A percentile compares a stretch with the other conserved stretches of the same genome.
Conservation (phyloP, 2,329 filamentous ascomycete genomes). For the Sporothrix euskadiensis region DNA sequence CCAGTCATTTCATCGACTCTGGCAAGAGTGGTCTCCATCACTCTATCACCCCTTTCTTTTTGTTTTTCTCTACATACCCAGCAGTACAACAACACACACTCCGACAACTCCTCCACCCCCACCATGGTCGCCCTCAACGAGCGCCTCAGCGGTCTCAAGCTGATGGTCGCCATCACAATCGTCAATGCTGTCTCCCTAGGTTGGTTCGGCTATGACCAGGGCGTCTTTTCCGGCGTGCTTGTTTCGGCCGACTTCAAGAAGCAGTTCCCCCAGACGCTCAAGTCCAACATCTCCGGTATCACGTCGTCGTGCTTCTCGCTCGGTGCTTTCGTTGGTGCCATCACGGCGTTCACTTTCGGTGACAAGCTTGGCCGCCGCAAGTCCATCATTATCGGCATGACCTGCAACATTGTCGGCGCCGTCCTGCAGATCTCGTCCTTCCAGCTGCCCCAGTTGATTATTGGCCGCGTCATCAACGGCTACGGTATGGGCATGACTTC, state of each 20-base stretch:
- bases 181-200: slow-evolving; percentile 32
- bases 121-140: slow-evolving; percentile 8
- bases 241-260: slow-evolving; percentile 45
- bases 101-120: background rate
- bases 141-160: slow-evolving; percentile 15
- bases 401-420: slow-evolving; percentile 41
- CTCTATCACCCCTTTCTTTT: background rate
- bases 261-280: slow-evolving; percentile 42
- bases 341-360: slow-evolving; percentile 38
- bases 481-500: slow-evolving; percentile 42
- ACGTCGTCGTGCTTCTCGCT: slow-evolving; percentile 48
- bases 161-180: slow-evolving; percentile 22
- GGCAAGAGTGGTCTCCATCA: background rate
- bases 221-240: slow-evolving; percentile 47
- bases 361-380: slow-evolving; percentile 41
- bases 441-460: slow-evolving; percentile 45
- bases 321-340: slow-evolving; percentile 40
- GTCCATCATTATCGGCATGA: slow-evolving; percentile 39
- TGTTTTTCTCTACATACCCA: background rate
- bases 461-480: slow-evolving; percentile 46
- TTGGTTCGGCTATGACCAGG: slow-evolving; percentile 44
- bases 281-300: slow-evolving; percentile 47
- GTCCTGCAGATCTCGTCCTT: slow-evolving; percentile 41
- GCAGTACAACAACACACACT: background rate
- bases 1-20: background rate